Evolutionary conservation across 2,329 filamentous ascomycete species (phyloP).

Genomic region (Hymenotorrendiella dingleyae): DNA sequence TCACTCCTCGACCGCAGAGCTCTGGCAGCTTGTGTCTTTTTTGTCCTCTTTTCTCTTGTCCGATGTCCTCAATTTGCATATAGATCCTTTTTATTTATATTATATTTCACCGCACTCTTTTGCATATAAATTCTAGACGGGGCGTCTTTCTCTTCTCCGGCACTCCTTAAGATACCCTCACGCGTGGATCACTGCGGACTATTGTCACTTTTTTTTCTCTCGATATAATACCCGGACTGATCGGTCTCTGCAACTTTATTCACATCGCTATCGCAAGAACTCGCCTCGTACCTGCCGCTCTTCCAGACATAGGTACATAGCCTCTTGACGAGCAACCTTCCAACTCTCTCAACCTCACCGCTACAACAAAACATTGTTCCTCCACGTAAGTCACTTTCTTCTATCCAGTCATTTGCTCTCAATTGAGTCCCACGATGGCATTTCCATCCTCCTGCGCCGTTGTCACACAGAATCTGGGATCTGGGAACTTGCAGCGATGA

Average conservation of each 20-base stretch:
- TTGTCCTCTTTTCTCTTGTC: constrained; percentile 6
- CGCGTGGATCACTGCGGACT: constrained; percentile 8
- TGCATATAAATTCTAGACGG: constrained; percentile 23
- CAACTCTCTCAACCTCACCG: too few species aligned
- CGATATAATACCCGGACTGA: background rate
- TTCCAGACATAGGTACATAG: too few species aligned
- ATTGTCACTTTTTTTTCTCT: constrained; percentile 3
- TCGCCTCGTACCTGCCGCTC: too few species aligned
- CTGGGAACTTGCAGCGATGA: too few species aligned
- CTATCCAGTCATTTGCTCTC: too few species aligned
- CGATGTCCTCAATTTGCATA: constrained; percentile 10
- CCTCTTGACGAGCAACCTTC: too few species aligned
- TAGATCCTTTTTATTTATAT: constrained; percentile 15
- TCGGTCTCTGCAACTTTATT: constrained; percentile 8
- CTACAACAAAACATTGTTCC: too few species aligned
- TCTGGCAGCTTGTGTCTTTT: constrained; percentile 39
- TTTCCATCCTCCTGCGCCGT: too few species aligned
- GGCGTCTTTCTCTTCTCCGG: constrained; percentile 16
- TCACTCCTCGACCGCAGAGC: constrained; percentile 35
- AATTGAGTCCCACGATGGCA: too few species aligned
- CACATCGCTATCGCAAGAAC: too few species aligned
- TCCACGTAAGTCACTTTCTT: too few species aligned
- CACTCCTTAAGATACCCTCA: constrained; percentile 21
- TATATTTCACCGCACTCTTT: constrained; percentile 11
- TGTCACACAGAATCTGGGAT: background rate